Evolutionary conservation across 352 stramenopile species (phyloP), one percentile per base, ranked within the genome.

Genomic region (Pythium vanterpoolii): DNA sequence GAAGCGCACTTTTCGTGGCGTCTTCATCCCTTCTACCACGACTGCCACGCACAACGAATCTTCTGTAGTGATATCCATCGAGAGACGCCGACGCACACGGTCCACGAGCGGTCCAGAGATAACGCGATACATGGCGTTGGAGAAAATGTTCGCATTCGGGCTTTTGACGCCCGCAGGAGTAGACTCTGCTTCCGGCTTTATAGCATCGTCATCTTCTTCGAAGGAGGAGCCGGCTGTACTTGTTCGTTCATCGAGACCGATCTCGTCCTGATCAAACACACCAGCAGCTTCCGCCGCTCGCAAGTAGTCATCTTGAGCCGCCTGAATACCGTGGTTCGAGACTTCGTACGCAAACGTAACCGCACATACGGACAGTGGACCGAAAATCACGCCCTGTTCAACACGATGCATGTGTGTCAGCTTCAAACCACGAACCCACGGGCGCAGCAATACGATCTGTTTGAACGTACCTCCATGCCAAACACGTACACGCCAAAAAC

Each of bases 401-500:
- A 56, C 14, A 45, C 30, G 11, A n/a, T 55, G 3, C 1, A n/a
- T 18, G 8, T 27, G n/a, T 9, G 14, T 28, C 40, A 46, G 21
- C 6, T 19, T 9, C 21, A 5, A n/a, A 28, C 21, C 40, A 46
- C n/a, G 21, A 27, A 26, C 33, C 8, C 33, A 39, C 33, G 16
- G 16, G 19, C 40, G n/a, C n/a, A 28, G 9, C 18, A 46, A 13
- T 28, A 7, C 21, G 40, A 16, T 28, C 49, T 1, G 24, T 24
- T 16, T 14, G 16, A 47, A 33, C 71, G 14, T 49, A 90, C 81
- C 77, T 95, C 86, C 63, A 93, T 85, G 16, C 86, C 86, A 59
- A 95, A 95, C 5, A 93, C 86, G 40, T 93, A 95, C 8, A 93
- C 82, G 1, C 86, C 86, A 43, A 95, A 93, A 4, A 93, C 86